Evolutionary conservation across 2,329 filamentous ascomycete species (phyloP), one percentile per base, ranked within the genome.

Genomic region (Diaporthe ilicicola): DNA sequence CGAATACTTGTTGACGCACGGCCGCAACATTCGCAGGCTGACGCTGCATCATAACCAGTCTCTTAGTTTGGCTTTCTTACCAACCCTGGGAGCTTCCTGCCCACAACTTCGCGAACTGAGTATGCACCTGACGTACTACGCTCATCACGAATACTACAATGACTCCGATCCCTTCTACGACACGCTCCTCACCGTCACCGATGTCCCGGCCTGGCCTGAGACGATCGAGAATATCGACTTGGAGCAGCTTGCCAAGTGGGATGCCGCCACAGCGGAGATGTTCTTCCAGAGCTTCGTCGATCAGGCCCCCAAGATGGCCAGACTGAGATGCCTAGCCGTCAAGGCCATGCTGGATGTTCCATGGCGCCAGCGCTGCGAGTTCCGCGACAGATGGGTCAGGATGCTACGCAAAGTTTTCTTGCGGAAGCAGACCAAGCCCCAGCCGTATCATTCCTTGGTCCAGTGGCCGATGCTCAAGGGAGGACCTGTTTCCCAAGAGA

Each of bases 251-350:
- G 90, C 93, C 44, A 92, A 94, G 74, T 95, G 92, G 90, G 87
- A 87, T 15, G 86, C 89, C 0, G 85, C 88, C 42, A 89, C 90
- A 0, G 94, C 94, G 0, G 90, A 93, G 75, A 90, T 89, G 70
- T 93, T 98, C 75, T 93, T 98, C 75, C 87, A 89, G 50, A 96
- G 94, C 19, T 84, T 98, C 2, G 87, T 95, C 27, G 87, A 94
- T 70, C 90, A 89, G 62, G 94, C 94, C 0, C 83, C 86, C 1
- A 81, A 87, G 3, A 80, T 98, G 27, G 88, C 86, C 0, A 83
- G 90, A 70, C 86, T 98, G 29, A 91, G 94, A 10, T 85, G 87
- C 53, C 83, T 98, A 13, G 86, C 88, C 1, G 88, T 98, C 74
- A 93, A 92, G 76, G 91, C 92, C 1, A 95, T 94, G 80, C 84